A percentile compares a stretch with the other conserved stretches of the same genome.
Evolutionary conservation across 192 early-diverging fungal species (phyloP).

Genomic region (Coemansia sp.): DNA sequence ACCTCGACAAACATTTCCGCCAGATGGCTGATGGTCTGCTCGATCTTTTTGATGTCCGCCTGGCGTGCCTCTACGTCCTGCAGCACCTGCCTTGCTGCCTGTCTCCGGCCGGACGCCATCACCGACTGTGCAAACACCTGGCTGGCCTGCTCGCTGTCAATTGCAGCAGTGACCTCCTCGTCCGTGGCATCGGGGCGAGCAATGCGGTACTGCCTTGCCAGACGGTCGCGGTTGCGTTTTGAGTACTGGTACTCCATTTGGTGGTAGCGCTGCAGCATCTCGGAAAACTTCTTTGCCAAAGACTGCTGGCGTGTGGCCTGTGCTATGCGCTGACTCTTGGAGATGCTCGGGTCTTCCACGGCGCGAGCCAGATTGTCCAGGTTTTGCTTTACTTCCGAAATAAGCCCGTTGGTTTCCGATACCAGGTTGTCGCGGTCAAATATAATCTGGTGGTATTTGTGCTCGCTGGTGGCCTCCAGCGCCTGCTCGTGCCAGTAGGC

Average conservation of each 20-base stretch:
- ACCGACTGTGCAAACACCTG: conserved; percentile 54
- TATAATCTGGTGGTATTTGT: conserved; percentile 39
- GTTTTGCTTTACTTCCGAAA: conserved; percentile 41
- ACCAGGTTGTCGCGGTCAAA: conserved; percentile 49
- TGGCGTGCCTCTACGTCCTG: conserved; percentile 52
- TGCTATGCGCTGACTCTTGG: conserved; percentile 35
- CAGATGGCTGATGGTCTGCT: conserved; percentile 45
- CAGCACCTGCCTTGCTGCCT: conserved; percentile 46
- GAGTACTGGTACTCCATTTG: conserved; percentile 52
- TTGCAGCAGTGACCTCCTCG: conserved; percentile 39
- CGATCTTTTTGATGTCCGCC: conserved; percentile 52
- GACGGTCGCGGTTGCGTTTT: conserved; percentile 50
- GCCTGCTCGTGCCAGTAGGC: conserved; percentile 48
- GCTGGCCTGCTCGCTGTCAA: conserved; percentile 50
- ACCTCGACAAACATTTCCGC: conserved; percentile 52
- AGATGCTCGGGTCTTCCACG: conserved; percentile 34
- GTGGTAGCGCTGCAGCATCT: conserved; percentile 48
- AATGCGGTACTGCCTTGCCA: conserved; percentile 52
- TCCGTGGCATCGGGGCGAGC: conserved; percentile 49
- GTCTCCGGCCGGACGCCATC: conserved; percentile 29
- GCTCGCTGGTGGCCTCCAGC: conserved; percentile 45
- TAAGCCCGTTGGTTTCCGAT: conserved; percentile 34
- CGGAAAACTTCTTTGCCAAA: conserved; percentile 41
- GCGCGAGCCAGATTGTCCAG: conserved; percentile 40
- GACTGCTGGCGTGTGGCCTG: conserved; percentile 41